Percentiles rank a stretch among this genome's conserved stretches.
Conservation (phyloP, 2,329 filamentous ascomycete genomes). For the Tothia fuscella region DNA sequence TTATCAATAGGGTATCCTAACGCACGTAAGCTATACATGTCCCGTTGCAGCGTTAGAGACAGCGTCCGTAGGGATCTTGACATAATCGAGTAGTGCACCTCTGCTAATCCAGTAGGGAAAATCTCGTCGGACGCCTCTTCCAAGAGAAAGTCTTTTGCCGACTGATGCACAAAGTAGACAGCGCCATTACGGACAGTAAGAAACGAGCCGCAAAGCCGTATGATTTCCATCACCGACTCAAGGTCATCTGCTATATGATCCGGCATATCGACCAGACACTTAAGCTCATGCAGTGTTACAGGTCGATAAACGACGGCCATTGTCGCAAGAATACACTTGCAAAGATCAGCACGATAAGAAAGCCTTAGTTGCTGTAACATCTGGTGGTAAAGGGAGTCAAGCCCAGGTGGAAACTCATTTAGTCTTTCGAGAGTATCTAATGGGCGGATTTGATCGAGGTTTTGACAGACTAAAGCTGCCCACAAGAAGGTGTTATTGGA, state of each 20-base stretch:
- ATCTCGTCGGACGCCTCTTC: conserved; percentile 16
- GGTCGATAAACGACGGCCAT: conserved; percentile 25
- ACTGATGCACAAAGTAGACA: conserved; percentile 31
- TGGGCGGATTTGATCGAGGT: conserved; percentile 16
- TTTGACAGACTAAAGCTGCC: conserved; percentile 30
- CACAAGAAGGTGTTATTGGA: conserved; percentile 32
- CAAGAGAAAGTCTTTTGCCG: conserved; percentile 31
- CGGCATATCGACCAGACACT: conserved; percentile 14
- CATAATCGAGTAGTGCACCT: conserved; percentile 23
- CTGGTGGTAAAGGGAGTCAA: conserved; percentile 26
- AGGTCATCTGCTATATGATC: conserved; percentile 11
- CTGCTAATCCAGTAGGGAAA: conserved; percentile 18
- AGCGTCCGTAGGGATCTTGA: conserved; percentile 22
- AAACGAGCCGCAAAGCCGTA: conserved; percentile 31
- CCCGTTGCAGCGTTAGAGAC: conserved; percentile 15
- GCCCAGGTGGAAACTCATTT: conserved; percentile 21
- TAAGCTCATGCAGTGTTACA: conserved; percentile 25
- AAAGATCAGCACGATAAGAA: conserved; percentile 21
- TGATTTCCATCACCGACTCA: conserved; percentile 17
- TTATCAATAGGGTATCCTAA: conserved; percentile 15
- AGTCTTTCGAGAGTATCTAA: conserved; percentile 15
- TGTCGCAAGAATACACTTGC: conserved; percentile 24
- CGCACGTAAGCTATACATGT: conserved; percentile 17
- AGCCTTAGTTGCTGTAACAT: conserved; percentile 26
- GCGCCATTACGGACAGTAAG: conserved; percentile 21